Base-by-base conservation (phyloP, 805 yeast genomes). In the Metschnikowia aberdeeniae region DNA sequence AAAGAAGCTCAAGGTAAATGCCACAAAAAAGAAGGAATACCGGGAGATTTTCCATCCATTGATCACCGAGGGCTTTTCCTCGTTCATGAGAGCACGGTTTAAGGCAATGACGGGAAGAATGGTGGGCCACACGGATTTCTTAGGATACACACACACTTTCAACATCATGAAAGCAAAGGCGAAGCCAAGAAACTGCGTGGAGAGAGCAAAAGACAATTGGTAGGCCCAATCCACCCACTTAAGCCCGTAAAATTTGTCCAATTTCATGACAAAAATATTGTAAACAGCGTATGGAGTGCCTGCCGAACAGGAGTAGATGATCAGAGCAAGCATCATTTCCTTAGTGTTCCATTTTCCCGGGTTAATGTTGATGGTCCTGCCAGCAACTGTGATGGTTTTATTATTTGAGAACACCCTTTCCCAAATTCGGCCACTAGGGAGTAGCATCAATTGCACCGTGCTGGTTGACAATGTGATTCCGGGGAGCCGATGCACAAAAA, bases 91-190 rank as follows among this genome's bases (percentile, higher is more conserved):
- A 1, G 76, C 75, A 40, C 67, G 50, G 45, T 71, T 71, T 34
- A 70, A 60, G 2, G 75, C 75, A 43, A 71, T 64, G 1, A 71
- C 66, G 5, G 76, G 76, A 29, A 71, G 52, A 24, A 70, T 60
- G 3, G 75, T 69, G 19, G 76, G 76, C 76, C 76, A 71, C 11
- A 71, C 50, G 0, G 75, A 62, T 49, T 67, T 70, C 20, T 62
- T 60, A 1, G 76, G 76, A 47, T 70, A 70, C 7, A 71, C 63
- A 45, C 74, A 72, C 28, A 82, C 76, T 47, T 77, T 75, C 55
- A 84, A 73, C 72, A 81, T 72, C 17, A 82, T 56, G 40, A 85
- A 83, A 5, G 88, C 86, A 58, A 83, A 74, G 1, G 86, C 82
- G 55, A 80, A 77, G 20, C 89, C 89, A 52, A 83, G 63, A 49